Evolutionary conservation across 345 rosid genomes (phyloP).

Genomic region (Corchorus capsularis): DNA sequence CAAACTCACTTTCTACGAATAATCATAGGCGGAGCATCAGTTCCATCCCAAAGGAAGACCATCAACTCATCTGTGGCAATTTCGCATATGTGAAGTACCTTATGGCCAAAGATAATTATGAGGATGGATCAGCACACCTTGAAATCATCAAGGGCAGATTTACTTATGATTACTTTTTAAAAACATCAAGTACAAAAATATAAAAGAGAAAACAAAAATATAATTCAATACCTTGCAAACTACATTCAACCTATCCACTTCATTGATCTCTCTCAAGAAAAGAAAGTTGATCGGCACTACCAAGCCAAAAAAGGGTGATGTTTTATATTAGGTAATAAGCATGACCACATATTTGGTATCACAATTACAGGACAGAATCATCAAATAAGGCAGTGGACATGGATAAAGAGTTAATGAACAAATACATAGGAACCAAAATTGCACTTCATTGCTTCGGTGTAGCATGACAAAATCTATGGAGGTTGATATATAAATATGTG

Average conservation of each 20-base stretch:
- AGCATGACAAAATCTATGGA: no score
- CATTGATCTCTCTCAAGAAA: slow-evolving; percentile 11
- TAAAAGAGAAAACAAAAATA: not conserved
- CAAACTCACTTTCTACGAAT: slow-evolving; percentile 49
- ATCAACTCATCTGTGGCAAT: slow-evolving; percentile 42
- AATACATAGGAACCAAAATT: slow-evolving; percentile 5
- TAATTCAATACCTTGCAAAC: slow-evolving; percentile 17
- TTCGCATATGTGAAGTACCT: slow-evolving; percentile 57
- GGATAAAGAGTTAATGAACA: not conserved
- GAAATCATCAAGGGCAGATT: not conserved
- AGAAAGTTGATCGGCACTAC: not conserved
- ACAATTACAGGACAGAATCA: slow-evolving; percentile 1
- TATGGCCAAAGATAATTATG: slow-evolving; percentile 19
- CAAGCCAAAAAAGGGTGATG: not conserved
- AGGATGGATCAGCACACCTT: slow-evolving; percentile 10
- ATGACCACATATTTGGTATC: slow-evolving; percentile 1
- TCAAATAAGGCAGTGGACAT: not conserved
- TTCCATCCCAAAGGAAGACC: slow-evolving; percentile 73
- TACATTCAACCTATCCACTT: slow-evolving; percentile 3
- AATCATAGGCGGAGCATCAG: slow-evolving; percentile 48
- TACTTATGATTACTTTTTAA: slow-evolving; percentile 1
- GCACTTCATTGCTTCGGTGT: not conserved
- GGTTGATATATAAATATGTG: no score
- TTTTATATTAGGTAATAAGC: not conserved
- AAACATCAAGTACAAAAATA: not conserved